phyloP scores from a whole-genome alignment of 176 grass and related monocot species.

The Zoysia pacifica region DNA sequence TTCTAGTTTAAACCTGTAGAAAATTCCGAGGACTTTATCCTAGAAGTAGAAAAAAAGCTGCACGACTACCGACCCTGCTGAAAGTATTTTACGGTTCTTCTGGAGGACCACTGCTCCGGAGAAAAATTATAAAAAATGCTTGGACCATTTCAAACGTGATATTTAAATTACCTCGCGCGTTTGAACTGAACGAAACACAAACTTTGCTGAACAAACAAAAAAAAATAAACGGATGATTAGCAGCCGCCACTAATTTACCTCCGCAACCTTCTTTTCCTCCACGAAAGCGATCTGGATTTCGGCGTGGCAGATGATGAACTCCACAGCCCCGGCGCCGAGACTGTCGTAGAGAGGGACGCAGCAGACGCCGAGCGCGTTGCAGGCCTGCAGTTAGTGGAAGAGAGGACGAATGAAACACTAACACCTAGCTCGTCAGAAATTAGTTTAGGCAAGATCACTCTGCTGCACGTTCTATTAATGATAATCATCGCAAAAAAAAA shows the following conservation, averaged over 20 bases:
- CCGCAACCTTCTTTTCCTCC: constrained; percentile 78
- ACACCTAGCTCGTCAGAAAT: not conserved
- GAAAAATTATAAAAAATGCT: too few relatives aligned
- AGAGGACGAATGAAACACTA: not conserved
- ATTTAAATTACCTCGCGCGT: too few relatives aligned
- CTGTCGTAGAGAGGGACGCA: constrained; percentile 88
- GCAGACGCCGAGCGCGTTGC: constrained; percentile 83
- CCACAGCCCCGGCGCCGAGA: constrained; percentile 81
- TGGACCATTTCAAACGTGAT: too few relatives aligned
- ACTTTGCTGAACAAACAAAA: not conserved
- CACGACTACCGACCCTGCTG: too few relatives aligned
- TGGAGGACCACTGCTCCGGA: too few relatives aligned
- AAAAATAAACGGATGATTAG: not conserved
- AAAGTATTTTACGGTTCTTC: too few relatives aligned
- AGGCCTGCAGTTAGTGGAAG: constrained; percentile 49
- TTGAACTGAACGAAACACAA: not conserved
- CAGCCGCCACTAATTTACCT: constrained; percentile 43
- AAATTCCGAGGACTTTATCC: too few relatives aligned
- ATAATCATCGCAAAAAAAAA: not conserved
- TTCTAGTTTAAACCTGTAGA: too few relatives aligned
- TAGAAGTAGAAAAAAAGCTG: too few relatives aligned
- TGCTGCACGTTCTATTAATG: not conserved
- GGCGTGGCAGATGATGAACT: constrained; percentile 89
- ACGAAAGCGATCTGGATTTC: constrained; percentile 72
- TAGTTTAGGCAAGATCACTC: not conserved